Evolutionary conservation across 441 rosid genomes (phyloP).

Genomic region (Mallotus japonicus): DNA sequence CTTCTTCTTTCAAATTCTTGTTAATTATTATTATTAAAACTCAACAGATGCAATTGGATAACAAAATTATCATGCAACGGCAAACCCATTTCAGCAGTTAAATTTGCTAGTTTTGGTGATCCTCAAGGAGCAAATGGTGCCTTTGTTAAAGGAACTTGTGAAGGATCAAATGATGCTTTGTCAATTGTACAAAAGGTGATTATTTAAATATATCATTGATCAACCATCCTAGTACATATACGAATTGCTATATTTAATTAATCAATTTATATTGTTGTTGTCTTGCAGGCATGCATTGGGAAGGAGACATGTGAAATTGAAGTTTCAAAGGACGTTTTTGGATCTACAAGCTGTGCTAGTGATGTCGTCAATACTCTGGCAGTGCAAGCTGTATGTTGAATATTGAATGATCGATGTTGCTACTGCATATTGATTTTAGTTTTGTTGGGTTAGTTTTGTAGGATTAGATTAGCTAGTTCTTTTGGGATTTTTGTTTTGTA

Average conservation of each 20-base stretch:
- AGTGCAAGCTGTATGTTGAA: conserved; percentile 44
- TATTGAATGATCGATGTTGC: too few relatives aligned
- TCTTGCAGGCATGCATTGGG: conserved; percentile 50
- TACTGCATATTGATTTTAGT: too few relatives aligned
- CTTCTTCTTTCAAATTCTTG: too few relatives aligned
- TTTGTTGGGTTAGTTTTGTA: too few relatives aligned
- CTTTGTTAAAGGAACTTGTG: conserved; percentile 33
- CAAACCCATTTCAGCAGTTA: conserved; percentile 40
- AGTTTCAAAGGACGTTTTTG: conserved; percentile 35
- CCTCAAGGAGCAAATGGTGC: conserved; percentile 21
- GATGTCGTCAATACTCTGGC: conserved; percentile 35
- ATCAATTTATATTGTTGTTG: not conserved
- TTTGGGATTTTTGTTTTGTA: too few relatives aligned
- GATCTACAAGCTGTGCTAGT: conserved; percentile 30
- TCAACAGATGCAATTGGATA: too few relatives aligned
- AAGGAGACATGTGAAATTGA: conserved; percentile 41
- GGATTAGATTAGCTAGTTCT: too few relatives aligned
- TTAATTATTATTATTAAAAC: too few relatives aligned
- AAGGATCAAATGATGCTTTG: conserved; percentile 31
- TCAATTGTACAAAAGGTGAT: conserved; percentile 24
- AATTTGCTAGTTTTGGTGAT: conserved; percentile 55
- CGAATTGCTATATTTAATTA: too few relatives aligned
- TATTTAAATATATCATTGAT: too few relatives aligned
- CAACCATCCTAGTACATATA: too few relatives aligned
- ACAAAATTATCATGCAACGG: conserved; percentile 59